phyloP scores from a whole-genome alignment of 306 rosid species.

The Hylodesmum podocarpum region DNA sequence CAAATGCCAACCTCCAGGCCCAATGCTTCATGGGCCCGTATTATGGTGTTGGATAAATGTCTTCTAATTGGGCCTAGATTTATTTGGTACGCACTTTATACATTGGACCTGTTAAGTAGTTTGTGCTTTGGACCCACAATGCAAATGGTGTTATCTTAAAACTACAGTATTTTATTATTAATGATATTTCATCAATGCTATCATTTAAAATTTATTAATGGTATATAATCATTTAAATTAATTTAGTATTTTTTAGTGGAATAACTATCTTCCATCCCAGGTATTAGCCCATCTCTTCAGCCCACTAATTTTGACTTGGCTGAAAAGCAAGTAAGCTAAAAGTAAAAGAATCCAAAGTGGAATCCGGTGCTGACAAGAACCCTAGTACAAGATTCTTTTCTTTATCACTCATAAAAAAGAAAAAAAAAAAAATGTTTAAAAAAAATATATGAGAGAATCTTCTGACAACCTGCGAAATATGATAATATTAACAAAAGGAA shows the following conservation, averaged over 20 bases:
- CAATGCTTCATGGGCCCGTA: neutral
- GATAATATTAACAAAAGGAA: conserved; percentile 1
- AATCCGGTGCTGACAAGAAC: conserved; percentile 27
- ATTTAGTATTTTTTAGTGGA: neutral
- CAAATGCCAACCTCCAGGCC: neutral
- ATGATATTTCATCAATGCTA: neutral
- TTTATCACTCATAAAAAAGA: neutral
- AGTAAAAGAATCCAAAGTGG: conserved; percentile 16
- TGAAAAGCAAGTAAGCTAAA: neutral
- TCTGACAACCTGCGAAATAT: conserved; percentile 23
- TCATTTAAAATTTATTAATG: neutral
- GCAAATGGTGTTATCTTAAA: too few relatives aligned
- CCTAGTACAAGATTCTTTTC: conserved; percentile 23
- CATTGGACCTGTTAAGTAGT: too few relatives aligned
- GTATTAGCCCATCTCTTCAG: neutral
- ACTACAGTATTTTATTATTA: neutral
- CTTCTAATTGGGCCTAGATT: neutral
- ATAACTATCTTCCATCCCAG: neutral
- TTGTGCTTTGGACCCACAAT: too few relatives aligned
- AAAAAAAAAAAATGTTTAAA: neutral
- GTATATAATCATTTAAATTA: too few relatives aligned
- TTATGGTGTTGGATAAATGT: neutral
- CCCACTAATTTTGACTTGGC: neutral
- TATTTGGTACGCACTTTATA: neutral
- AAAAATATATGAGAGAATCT: neutral